phyloP scores from a whole-genome alignment of 225 moss, liverwort and hornwort species.

The Physcomitrium patens region DNA sequence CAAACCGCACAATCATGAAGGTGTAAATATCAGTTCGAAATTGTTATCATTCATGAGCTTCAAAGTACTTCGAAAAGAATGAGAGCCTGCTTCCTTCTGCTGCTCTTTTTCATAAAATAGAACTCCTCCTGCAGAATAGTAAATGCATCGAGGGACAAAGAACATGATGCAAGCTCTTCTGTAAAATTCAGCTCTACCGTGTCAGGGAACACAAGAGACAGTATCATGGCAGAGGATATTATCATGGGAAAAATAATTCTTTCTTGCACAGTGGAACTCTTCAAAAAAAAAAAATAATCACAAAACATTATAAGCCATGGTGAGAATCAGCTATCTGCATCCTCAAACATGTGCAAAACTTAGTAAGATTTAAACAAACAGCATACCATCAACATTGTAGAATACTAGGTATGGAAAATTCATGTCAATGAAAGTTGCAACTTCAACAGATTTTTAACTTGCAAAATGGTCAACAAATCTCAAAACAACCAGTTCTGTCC shows the following conservation, averaged over 20 bases:
- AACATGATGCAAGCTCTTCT: conserved; percentile 7
- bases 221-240: not conserved
- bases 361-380: not conserved
- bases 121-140: conserved; percentile 76
- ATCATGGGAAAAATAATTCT: not conserved
- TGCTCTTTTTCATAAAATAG: conserved; percentile 96
- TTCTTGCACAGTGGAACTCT: not conserved
- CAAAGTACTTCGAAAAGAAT: conserved; percentile 89
- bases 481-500: conserved; percentile 84
- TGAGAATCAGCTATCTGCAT: not conserved
- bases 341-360: not conserved
- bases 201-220: not conserved
- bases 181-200: conserved; percentile 14
- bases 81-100: conserved; percentile 89
- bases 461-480: not conserved
- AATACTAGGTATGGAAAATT: not conserved
- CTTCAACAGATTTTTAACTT: not conserved
- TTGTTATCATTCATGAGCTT: conserved; percentile 89
- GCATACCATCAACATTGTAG: not conserved
- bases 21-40: conserved; percentile 49
- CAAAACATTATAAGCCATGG: not conserved
- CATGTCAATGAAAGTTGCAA: too few relatives aligned
- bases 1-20: conserved; percentile 17
- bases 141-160: conserved; percentile 18
- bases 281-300: too few relatives aligned